Percentiles rank a stretch among this genome's conserved stretches.
Conservation (phyloP, 2,329 filamentous ascomycete genomes). For the Huntiella abstrusa region DNA sequence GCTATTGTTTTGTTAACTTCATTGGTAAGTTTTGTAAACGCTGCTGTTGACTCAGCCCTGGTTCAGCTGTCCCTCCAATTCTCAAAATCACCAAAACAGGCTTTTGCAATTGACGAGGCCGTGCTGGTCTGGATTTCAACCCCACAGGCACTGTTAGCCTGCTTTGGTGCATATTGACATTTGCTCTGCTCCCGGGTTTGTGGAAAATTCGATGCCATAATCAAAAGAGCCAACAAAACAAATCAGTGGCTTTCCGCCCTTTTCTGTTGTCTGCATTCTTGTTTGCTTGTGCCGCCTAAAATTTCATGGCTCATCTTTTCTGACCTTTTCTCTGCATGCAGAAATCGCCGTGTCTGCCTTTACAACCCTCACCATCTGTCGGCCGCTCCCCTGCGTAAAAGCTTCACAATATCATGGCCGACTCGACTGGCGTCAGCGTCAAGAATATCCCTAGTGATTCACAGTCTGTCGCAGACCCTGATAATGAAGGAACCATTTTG, state of each 20-base stretch:
- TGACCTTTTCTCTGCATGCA: conserved; percentile 1
- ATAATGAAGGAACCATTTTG: conserved; percentile 64
- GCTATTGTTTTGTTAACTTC: no score
- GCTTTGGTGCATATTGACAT: conserved; percentile 1
- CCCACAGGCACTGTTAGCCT: no score
- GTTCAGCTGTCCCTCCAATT: no score
- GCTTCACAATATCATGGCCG: conserved; percentile 9
- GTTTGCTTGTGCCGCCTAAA: no score
- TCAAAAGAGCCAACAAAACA: neutral
- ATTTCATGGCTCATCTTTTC: conserved; percentile 2
- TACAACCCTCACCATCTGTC: neutral
- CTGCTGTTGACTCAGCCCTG: no score
- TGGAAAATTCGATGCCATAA: neutral
- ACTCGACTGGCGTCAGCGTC: conserved; percentile 8
- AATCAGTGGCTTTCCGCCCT: neutral
- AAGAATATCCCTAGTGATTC: conserved; percentile 6
- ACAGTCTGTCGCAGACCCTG: conserved; percentile 16
- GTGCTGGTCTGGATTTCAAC: no score
- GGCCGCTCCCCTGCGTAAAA: conserved; percentile 1
- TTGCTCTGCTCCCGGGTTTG: neutral
- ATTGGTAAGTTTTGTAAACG: no score
- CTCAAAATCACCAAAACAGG: no score
- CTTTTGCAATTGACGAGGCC: no score
- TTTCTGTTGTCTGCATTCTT: no score
- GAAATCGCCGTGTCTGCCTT: conserved; percentile 1